A percentile compares a stretch with the other conserved stretches of the same genome.
phyloP scores from a whole-genome alignment of 441 rosid species.

The Gossypium davidsonii region DNA sequence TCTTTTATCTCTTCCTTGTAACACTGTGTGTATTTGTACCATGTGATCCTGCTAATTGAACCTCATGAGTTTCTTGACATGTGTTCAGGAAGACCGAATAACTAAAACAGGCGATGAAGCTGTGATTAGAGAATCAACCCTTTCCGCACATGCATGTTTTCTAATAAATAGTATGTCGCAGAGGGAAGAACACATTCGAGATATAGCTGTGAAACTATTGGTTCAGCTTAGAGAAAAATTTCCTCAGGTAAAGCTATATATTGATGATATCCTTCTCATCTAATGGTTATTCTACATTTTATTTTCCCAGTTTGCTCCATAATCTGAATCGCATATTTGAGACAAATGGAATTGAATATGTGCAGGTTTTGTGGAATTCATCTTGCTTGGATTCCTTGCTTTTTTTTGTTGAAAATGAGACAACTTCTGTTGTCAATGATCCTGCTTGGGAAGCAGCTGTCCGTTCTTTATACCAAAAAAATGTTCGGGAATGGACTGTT shows the following conservation, averaged over 20 bases:
- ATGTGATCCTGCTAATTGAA: slow-evolving; percentile 6
- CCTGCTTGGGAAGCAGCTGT: slow-evolving; percentile 77
- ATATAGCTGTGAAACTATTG: slow-evolving; percentile 78
- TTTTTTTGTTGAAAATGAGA: slow-evolving; percentile 64
- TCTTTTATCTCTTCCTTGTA: neutral
- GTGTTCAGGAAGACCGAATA: slow-evolving; percentile 77
- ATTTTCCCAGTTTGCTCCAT: slow-evolving; percentile 4
- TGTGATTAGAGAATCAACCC: slow-evolving; percentile 71
- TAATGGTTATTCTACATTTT: neutral
- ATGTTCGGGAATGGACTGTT: slow-evolving; percentile 86
- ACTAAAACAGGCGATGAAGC: slow-evolving; percentile 78
- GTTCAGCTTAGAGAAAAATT: slow-evolving; percentile 89
- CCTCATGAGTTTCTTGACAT: slow-evolving; percentile 24
- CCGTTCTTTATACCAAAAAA: slow-evolving; percentile 79
- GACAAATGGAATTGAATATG: slow-evolving; percentile 14
- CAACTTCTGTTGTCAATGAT: slow-evolving; percentile 69
- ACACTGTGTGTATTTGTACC: neutral
- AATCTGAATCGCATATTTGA: slow-evolving; percentile 18
- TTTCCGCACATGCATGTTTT: slow-evolving; percentile 79
- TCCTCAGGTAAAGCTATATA: slow-evolving; percentile 63
- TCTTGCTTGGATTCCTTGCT: slow-evolving; percentile 82
- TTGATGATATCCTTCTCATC: neutral
- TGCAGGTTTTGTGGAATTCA: slow-evolving; percentile 96
- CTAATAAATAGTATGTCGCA: slow-evolving; percentile 90
- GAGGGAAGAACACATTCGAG: slow-evolving; percentile 94